Percentiles rank a stretch among this genome's conserved stretches.
Conservation (phyloP, 2,329 filamentous ascomycete genomes). For the Cladosporium velox region DNA sequence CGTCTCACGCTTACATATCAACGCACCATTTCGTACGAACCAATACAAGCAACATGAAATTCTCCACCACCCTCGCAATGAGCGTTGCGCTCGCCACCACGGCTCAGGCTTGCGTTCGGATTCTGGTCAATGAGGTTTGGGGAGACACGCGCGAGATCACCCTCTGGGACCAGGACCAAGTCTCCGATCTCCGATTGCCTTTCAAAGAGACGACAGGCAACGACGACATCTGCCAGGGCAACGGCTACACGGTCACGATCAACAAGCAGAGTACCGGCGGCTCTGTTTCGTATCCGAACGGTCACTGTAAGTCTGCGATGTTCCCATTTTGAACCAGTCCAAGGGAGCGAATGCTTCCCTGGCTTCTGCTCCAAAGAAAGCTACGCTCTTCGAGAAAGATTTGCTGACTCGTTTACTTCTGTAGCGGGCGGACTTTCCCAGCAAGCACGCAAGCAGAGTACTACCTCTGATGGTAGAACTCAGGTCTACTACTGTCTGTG, state of each 20-base stretch:
- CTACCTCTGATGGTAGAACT: not conserved
- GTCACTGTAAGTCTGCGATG: not conserved
- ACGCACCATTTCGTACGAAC: too few relatives aligned
- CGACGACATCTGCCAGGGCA: not conserved
- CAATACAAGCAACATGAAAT: not conserved
- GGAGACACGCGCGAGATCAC: not conserved
- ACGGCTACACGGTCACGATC: not conserved
- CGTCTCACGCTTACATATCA: too few relatives aligned
- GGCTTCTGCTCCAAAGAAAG: not conserved
- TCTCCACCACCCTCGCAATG: not conserved
- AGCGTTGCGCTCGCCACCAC: constrained; percentile 1
- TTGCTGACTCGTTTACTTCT: not conserved
- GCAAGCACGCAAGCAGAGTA: not conserved
- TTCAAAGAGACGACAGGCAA: not conserved
- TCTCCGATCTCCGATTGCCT: not conserved
- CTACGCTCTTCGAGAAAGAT: not conserved
- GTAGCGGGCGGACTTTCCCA: not conserved
- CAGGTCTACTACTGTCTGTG: not conserved
- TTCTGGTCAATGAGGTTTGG: not conserved
- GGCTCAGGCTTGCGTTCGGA: constrained; percentile 2
- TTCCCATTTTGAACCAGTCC: too few relatives aligned
- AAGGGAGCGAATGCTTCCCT: too few relatives aligned
- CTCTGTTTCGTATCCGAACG: not conserved
- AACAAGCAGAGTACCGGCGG: not conserved
- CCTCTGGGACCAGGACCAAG: constrained; percentile 10